These are phyloP conservation scores for Dalechampia spathulata DNA, from an alignment of 441 rosid species.

Conservation along the genomic window DNA sequence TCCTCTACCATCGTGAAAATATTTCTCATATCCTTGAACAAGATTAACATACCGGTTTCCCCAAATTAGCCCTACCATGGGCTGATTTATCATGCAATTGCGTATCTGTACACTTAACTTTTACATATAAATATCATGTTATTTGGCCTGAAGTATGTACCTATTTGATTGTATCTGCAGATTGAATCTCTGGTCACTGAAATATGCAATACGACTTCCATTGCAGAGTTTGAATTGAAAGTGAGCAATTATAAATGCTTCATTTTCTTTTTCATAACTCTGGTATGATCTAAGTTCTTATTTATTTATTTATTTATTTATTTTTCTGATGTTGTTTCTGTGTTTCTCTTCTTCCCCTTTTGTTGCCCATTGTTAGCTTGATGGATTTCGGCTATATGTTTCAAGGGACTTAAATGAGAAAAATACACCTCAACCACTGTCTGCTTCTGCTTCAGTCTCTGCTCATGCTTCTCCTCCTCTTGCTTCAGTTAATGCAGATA, in stretches of 20 bases:
- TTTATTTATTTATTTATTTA: too few relatives aligned
- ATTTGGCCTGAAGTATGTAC: background rate
- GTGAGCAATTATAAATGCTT: slow-evolving; percentile 29
- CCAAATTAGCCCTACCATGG: background rate
- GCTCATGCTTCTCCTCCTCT: slow-evolving; percentile 25
- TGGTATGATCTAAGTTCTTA: background rate
- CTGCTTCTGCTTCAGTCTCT: slow-evolving; percentile 28
- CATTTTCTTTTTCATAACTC: background rate
- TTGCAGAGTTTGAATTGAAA: slow-evolving; percentile 79
- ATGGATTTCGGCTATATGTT: slow-evolving; percentile 64
- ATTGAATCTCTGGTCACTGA: slow-evolving; percentile 64
- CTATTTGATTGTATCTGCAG: slow-evolving; percentile 28
- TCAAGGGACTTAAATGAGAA: slow-evolving; percentile 38
- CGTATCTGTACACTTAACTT: background rate
- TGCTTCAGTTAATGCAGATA: slow-evolving; percentile 24
- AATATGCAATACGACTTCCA: slow-evolving; percentile 55
- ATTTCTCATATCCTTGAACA: background rate
- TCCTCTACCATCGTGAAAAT: background rate
- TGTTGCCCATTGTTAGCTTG: slow-evolving; percentile 38
- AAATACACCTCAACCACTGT: slow-evolving; percentile 29
- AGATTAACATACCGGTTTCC: background rate
- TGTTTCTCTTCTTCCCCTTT: slow-evolving; percentile 17
- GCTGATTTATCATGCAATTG: background rate
- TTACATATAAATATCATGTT: background rate
- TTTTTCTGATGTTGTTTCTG: slow-evolving; percentile 1